Percentiles rank a stretch among this genome's conserved stretches.
phyloP scores from a whole-genome alignment of 257 asterid species.

The Solanum commersonii region DNA sequence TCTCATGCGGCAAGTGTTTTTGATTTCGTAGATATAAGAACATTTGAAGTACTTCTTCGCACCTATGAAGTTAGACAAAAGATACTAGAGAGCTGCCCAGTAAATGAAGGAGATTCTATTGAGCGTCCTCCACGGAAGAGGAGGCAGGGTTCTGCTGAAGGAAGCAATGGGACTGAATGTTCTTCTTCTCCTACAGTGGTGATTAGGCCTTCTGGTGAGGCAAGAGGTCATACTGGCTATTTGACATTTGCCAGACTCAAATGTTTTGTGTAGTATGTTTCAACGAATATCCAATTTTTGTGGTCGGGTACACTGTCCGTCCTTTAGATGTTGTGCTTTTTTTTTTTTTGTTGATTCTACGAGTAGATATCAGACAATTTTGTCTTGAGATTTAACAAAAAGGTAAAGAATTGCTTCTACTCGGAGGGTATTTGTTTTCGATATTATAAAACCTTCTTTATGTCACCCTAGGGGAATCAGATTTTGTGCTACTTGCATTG shows the following conservation, averaged over 20 bases:
- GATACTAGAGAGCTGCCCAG: constrained; percentile 46
- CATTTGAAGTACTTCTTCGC: constrained; percentile 82
- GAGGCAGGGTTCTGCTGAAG: constrained; percentile 41
- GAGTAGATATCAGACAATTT: not conserved
- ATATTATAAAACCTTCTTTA: not conserved
- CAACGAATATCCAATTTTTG: not conserved
- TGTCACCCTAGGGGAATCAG: not conserved
- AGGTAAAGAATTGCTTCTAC: not conserved
- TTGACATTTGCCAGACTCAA: constrained; percentile 86
- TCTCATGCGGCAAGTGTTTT: not conserved
- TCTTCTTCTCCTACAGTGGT: constrained; percentile 26
- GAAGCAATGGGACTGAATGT: constrained; percentile 29
- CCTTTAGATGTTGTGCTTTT: not conserved
- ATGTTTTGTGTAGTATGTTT: constrained; percentile 22
- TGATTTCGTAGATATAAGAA: constrained; percentile 55
- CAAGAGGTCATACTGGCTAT: constrained; percentile 91
- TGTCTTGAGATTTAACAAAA: not conserved
- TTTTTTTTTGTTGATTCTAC: not conserved
- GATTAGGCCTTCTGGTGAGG: constrained; percentile 69
- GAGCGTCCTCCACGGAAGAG: constrained; percentile 47
- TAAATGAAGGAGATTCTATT: constrained; percentile 24
- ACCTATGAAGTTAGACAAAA: constrained; percentile 74
- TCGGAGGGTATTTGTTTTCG: not conserved
- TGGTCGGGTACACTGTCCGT: not conserved
- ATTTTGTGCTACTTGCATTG: not conserved